Evolutionary conservation across 257 asterid species (phyloP).

Genomic region (Knoxia roxburghii): DNA sequence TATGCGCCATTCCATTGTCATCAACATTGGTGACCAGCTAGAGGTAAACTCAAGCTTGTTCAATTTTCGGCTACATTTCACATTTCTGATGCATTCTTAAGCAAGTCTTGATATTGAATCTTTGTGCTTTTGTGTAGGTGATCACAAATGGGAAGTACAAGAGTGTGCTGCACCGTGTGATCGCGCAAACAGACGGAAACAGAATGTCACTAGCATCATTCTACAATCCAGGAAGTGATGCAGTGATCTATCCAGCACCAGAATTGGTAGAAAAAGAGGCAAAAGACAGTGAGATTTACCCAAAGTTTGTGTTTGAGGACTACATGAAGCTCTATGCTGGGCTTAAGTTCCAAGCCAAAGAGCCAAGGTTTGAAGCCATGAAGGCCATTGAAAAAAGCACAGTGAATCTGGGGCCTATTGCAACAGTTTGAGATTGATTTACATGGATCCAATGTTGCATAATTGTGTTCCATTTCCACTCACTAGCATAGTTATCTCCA

Average conservation of each 20-base stretch:
- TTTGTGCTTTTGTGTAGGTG: slow-evolving; percentile 26
- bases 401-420: slow-evolving; percentile 38
- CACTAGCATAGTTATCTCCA: slow-evolving; percentile 17
- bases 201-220: slow-evolving; percentile 66
- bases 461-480: neutral
- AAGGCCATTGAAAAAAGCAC: slow-evolving; percentile 37
- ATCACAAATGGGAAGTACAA: slow-evolving; percentile 60
- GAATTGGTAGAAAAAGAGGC: slow-evolving; percentile 43
- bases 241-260: slow-evolving; percentile 58
- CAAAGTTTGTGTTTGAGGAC: slow-evolving; percentile 68
- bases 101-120: neutral
- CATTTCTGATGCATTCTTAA: no score
- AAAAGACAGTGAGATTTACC: slow-evolving; percentile 36
- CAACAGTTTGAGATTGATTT: slow-evolving; percentile 37
- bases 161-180: slow-evolving; percentile 57
- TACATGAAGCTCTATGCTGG: slow-evolving; percentile 68
- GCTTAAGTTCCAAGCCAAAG: slow-evolving; percentile 68
- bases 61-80: no score
- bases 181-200: slow-evolving; percentile 49
- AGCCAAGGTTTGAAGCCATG: slow-evolving; percentile 73
- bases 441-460: slow-evolving; percentile 6
- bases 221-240: slow-evolving; percentile 63
- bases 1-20: slow-evolving; percentile 63
- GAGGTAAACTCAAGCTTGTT: no score
- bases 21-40: slow-evolving; percentile 63